phyloP scores from a whole-genome alignment of 192 early-diverging fungal species.

The Piromyces sp. region DNA sequence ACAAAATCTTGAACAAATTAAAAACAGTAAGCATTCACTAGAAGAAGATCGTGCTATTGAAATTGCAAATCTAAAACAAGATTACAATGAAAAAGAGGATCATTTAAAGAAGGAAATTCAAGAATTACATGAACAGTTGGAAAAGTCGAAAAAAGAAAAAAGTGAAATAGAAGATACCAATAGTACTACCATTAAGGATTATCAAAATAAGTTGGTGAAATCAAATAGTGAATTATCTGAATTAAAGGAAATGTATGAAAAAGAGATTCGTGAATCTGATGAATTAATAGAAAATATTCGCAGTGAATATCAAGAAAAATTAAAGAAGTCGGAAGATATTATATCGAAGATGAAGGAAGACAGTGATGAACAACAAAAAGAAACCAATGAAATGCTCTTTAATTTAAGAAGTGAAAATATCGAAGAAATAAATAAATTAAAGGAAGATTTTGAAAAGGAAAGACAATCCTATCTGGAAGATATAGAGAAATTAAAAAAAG shows the following conservation, averaged over 20 bases:
- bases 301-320: not conserved
- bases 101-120: not conserved
- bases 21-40: not conserved
- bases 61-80: not conserved
- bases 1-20: not conserved
- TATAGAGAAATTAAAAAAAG: not conserved
- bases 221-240: not conserved
- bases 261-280: not conserved
- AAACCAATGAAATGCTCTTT: not conserved
- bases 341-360: not conserved
- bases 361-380: not conserved
- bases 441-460: not conserved
- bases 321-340: not conserved
- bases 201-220: not conserved
- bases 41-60: not conserved
- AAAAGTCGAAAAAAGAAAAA: not conserved
- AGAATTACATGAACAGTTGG: not conserved
- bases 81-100: not conserved
- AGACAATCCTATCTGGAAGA: not conserved
- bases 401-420: not conserved
- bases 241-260: not conserved
- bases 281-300: not conserved
- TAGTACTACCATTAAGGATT: not conserved
- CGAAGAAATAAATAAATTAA: not conserved
- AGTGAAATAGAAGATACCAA: not conserved